Conservation (phyloP, 106 monocot species). For the Allium sativum region DNA sequence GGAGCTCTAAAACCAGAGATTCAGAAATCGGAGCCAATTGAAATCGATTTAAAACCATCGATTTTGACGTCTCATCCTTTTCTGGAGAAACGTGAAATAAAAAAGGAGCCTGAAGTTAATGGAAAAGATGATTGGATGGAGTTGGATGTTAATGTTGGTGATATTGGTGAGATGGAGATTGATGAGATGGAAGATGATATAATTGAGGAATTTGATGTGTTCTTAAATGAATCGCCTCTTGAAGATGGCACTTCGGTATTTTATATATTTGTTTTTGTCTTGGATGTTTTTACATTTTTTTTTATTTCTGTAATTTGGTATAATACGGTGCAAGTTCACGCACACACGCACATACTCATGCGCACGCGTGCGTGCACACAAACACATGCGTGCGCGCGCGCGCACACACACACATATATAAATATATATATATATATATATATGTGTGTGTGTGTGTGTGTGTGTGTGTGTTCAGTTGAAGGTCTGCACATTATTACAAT, state of each 20-base stretch:
- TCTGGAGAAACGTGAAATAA: neutral
- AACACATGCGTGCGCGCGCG: too few species aligned
- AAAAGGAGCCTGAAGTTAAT: neutral
- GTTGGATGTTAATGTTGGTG: constrained; percentile 1
- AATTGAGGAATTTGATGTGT: constrained; percentile 15
- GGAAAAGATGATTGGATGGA: neutral
- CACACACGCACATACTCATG: too few species aligned
- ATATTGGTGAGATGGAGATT: neutral
- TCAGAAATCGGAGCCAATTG: constrained; percentile 1
- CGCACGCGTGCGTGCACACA: too few species aligned
- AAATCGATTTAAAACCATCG: neutral
- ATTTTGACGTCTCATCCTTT: neutral
- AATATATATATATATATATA: too few species aligned
- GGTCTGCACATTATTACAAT: too few species aligned
- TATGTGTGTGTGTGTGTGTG: too few species aligned
- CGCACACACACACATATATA: too few species aligned
- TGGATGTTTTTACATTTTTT: too few species aligned
- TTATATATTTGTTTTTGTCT: neutral
- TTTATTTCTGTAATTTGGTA: too few species aligned
- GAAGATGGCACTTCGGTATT: constrained; percentile 10
- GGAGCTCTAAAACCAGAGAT: too few species aligned
- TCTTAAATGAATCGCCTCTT: neutral
- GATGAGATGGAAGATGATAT: constrained; percentile 9
- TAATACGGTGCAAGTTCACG: too few species aligned
- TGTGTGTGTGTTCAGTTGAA: too few species aligned